These are phyloP conservation scores for Melanopsichium pennsylvanicum DNA, from an alignment of 1,284 basidiomycete species.

Conservation along the genomic window DNA sequence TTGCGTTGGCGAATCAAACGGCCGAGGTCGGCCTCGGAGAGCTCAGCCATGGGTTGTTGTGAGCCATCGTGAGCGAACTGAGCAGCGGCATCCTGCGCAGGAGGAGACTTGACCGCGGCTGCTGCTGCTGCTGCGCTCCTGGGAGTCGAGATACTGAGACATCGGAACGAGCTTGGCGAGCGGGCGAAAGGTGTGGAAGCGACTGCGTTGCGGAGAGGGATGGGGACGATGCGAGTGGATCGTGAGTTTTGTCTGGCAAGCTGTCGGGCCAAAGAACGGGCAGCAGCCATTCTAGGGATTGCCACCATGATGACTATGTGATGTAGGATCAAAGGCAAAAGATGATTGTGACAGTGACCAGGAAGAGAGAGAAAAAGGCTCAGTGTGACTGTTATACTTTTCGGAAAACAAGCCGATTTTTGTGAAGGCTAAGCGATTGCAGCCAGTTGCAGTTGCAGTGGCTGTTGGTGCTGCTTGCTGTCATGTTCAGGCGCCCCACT, in stretches of 20 bases:
- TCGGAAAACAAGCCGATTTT: not conserved
- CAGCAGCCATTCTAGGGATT: constrained; percentile 31
- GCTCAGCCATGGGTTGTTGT: constrained; percentile 28
- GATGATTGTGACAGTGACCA: not conserved
- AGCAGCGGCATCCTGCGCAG: constrained; percentile 34
- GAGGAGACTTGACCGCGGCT: constrained; percentile 18
- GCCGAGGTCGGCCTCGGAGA: constrained; percentile 57
- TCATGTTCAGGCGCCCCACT: constrained; percentile 1
- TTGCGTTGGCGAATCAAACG: constrained; percentile 66
- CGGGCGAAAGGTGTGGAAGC: constrained; percentile 19
- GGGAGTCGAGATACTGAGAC: constrained; percentile 21
- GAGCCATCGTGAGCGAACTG: constrained; percentile 24
- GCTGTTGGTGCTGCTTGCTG: too few species aligned
- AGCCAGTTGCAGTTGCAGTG: too few species aligned
- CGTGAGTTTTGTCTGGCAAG: constrained; percentile 29
- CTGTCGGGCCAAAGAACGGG: constrained; percentile 42
- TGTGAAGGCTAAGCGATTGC: not conserved
- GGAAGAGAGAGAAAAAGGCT: too few species aligned
- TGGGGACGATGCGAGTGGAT: constrained; percentile 2
- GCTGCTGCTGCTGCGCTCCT: constrained; percentile 25
- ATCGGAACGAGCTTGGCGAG: constrained; percentile 20
- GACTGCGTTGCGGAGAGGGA: constrained; percentile 16
- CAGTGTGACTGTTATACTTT: too few species aligned
- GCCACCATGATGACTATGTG: constrained; percentile 21
- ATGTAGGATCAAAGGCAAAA: not conserved